Percentiles rank a stretch among this genome's conserved stretches.
Evolutionary conservation across 345 rosid species (phyloP).

Genomic region (Chamaenerion angustifolium): DNA sequence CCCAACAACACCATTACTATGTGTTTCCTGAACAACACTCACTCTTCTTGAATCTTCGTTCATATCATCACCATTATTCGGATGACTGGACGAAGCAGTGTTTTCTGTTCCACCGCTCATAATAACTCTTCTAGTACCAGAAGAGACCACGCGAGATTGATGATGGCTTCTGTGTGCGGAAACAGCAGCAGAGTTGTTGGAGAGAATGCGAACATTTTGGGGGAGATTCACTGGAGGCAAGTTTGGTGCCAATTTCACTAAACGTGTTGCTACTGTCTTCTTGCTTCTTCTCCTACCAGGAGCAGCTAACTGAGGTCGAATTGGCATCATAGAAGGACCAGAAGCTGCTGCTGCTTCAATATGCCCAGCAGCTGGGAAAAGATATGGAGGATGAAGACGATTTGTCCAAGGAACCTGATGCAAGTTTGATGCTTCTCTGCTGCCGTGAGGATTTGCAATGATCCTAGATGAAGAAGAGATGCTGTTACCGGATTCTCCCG

Average conservation of each 20-base stretch:
- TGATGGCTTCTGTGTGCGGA: conserved; percentile 39
- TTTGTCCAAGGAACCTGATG: conserved; percentile 20
- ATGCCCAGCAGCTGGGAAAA: conserved; percentile 11
- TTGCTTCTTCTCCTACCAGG: not conserved
- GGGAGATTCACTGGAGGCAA: conserved; percentile 94
- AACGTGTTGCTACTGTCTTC: conserved; percentile 17
- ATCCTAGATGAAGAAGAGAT: conserved; percentile 10
- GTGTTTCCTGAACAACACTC: conserved; percentile 28
- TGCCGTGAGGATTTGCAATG: conserved; percentile 2
- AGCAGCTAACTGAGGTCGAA: too few species aligned
- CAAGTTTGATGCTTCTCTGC: conserved; percentile 20
- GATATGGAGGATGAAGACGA: conserved; percentile 11
- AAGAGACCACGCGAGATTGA: not conserved
- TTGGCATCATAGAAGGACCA: too few species aligned
- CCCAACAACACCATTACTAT: conserved; percentile 5
- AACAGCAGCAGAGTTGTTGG: conserved; percentile 16
- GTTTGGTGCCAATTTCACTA: conserved; percentile 91
- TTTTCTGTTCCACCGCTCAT: too few species aligned
- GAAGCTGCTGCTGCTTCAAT: conserved; percentile 8
- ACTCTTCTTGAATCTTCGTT: conserved; percentile 23
- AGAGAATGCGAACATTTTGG: conserved; percentile 66
- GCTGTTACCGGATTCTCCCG: conserved; percentile 20
- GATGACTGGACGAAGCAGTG: too few species aligned
- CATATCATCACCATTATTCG: too few species aligned
- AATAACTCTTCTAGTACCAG: too few species aligned